Conservation (phyloP, 2,329 filamentous ascomycete species). For the Scedosporium aurantiacum region DNA sequence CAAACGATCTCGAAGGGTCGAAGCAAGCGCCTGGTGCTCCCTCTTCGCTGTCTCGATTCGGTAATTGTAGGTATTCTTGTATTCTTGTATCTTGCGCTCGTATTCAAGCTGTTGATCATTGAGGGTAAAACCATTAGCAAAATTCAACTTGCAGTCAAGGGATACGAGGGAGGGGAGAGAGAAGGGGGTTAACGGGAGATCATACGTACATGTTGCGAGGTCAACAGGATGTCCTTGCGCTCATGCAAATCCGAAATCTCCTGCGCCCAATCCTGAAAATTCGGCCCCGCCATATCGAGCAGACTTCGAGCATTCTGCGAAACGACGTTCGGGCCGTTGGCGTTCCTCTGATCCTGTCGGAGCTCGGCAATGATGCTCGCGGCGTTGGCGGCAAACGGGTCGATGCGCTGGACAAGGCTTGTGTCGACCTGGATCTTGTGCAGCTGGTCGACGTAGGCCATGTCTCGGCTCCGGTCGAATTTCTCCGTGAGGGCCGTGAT, state of each 20-base stretch:
- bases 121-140: conserved; percentile 7
- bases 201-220: conserved; percentile 62
- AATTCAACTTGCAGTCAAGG: background rate
- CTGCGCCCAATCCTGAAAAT: conserved; percentile 75
- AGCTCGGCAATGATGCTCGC: conserved; percentile 61
- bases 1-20: conserved; percentile 54
- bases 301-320: conserved; percentile 41
- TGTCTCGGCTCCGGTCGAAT: conserved; percentile 71
- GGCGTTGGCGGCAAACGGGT: conserved; percentile 64
- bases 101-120: conserved; percentile 43
- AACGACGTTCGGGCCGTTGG: conserved; percentile 26
- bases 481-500: conserved; percentile 64
- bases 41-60: conserved; percentile 51
- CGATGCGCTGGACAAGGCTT: conserved; percentile 71
- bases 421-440: conserved; percentile 88
- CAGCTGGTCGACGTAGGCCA: conserved; percentile 78
- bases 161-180: background rate
- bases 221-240: conserved; percentile 72
- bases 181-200: background rate
- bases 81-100: conserved; percentile 49
- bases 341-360: conserved; percentile 42
- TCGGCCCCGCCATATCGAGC: conserved; percentile 66
- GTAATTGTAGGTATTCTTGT: conserved; percentile 49
- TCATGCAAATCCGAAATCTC: conserved; percentile 83
- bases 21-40: conserved; percentile 48